phyloP scores from a whole-genome alignment of 495 filamentous ascomycete genomes.

The Penicillium verhagenii region DNA sequence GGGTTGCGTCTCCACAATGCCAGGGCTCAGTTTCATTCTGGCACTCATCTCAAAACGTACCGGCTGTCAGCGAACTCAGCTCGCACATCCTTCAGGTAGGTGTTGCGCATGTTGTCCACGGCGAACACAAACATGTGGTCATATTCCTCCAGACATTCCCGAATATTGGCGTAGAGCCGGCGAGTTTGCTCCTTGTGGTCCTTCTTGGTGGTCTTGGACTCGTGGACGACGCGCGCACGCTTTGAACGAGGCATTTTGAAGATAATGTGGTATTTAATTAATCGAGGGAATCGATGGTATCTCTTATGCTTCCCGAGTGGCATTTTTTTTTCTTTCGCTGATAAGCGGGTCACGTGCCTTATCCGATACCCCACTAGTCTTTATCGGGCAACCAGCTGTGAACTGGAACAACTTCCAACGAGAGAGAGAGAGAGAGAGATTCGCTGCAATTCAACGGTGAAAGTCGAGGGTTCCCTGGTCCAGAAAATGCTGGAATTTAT shows the following conservation, averaged over 20 bases:
- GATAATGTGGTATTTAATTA: constrained; percentile 5
- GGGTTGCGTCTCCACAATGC: not conserved
- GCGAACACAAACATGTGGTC: constrained; percentile 89
- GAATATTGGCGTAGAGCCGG: constrained; percentile 82
- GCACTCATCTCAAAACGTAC: constrained; percentile 46
- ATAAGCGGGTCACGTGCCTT: constrained; percentile 47
- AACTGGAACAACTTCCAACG: constrained; percentile 2
- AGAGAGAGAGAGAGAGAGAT: too few species aligned
- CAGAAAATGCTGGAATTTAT: constrained; percentile 90
- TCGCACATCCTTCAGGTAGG: constrained; percentile 89
- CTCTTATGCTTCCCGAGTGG: constrained; percentile 13
- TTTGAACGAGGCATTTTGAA: constrained; percentile 92
- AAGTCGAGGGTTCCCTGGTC: not conserved
- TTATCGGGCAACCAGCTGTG: constrained; percentile 38
- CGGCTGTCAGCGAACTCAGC: constrained; percentile 80
- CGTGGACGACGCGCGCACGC: constrained; percentile 80
- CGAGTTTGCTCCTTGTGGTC: constrained; percentile 83
- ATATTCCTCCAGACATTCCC: constrained; percentile 80
- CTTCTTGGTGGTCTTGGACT: constrained; percentile 90
- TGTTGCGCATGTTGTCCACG: constrained; percentile 98
- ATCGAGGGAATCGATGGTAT: constrained; percentile 1
- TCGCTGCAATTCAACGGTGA: not conserved
- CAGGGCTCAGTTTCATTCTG: not conserved
- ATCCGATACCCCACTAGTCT: constrained; percentile 35
- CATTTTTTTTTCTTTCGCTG: constrained; percentile 38